phyloP scores from a whole-genome alignment of 805 yeast genomes.

The Candida maesae region DNA sequence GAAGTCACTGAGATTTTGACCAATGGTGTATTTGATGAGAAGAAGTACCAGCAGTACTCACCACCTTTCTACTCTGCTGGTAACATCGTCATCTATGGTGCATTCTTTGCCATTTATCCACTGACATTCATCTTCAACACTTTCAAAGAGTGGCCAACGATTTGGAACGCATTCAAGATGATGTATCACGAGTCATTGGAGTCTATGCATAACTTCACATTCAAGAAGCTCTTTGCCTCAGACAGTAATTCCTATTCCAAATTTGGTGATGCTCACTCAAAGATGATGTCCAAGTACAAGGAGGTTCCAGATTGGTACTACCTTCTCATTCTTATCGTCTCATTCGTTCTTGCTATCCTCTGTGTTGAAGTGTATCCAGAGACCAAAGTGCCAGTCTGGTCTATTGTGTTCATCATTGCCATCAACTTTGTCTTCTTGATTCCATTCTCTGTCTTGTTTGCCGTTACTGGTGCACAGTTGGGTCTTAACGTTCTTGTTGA shows the following conservation, averaged over 20 bases:
- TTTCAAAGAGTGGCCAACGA: constrained; percentile 41
- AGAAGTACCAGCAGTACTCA: constrained; percentile 48
- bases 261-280: constrained; percentile 29
- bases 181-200: constrained; percentile 6
- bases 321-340: constrained; percentile 37
- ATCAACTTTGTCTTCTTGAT: constrained; percentile 47
- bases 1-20: constrained; percentile 45
- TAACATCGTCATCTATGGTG: constrained; percentile 54
- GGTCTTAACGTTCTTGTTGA: constrained; percentile 53
- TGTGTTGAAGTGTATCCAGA: constrained; percentile 42
- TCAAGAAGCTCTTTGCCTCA: not conserved
- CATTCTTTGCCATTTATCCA: constrained; percentile 43
- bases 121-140: constrained; percentile 46
- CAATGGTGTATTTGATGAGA: constrained; percentile 42
- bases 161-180: constrained; percentile 10
- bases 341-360: constrained; percentile 42
- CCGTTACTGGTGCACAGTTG: constrained; percentile 45
- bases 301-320: constrained; percentile 57
- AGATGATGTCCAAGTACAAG: constrained; percentile 50
- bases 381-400: constrained; percentile 56
- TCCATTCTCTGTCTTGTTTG: constrained; percentile 44
- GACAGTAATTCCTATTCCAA: constrained; percentile 4
- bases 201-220: constrained; percentile 1
- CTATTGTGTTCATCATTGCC: constrained; percentile 48
- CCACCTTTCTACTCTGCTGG: constrained; percentile 69